phyloP scores from a whole-genome alignment of 441 rosid species.

The Erodium trifolium region DNA sequence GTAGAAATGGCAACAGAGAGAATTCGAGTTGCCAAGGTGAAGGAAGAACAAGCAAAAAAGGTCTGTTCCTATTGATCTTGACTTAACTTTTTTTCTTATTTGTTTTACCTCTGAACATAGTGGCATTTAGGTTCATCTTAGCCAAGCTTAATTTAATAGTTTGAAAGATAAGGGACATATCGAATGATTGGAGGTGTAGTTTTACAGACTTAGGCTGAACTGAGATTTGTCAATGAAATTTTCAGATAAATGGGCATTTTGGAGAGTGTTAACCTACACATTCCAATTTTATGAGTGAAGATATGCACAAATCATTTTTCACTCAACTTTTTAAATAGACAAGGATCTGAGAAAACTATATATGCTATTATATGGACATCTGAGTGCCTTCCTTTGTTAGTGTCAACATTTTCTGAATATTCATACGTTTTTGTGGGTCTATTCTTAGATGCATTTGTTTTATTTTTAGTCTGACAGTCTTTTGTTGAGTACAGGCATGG shows the following conservation, averaged over 20 bases:
- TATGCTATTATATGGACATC: background rate
- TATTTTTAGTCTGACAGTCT: conserved; percentile 9
- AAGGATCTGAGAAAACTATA: background rate
- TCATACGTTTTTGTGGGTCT: too few species aligned
- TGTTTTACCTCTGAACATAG: background rate
- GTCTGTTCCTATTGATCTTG: conserved; percentile 29
- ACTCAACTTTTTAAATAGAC: background rate
- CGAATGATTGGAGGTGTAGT: background rate
- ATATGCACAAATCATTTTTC: conserved; percentile 1
- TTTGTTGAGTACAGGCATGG: conserved; percentile 40
- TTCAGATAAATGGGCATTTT: background rate
- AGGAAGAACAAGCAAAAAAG: conserved; percentile 76
- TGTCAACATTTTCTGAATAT: background rate
- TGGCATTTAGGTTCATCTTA: background rate
- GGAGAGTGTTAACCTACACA: background rate
- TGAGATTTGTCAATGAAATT: conserved; percentile 1
- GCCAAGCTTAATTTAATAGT: background rate
- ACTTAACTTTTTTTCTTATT: conserved; percentile 9
- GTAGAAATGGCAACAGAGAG: conserved; percentile 68
- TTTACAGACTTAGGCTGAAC: background rate
- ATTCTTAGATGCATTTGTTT: background rate
- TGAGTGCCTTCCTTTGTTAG: background rate
- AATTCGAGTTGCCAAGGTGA: conserved; percentile 57
- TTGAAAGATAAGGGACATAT: background rate
- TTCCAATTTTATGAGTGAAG: conserved; percentile 3